Conservation (phyloP, 2,329 filamentous ascomycete species). For the Coniochaeta sp. region DNA sequence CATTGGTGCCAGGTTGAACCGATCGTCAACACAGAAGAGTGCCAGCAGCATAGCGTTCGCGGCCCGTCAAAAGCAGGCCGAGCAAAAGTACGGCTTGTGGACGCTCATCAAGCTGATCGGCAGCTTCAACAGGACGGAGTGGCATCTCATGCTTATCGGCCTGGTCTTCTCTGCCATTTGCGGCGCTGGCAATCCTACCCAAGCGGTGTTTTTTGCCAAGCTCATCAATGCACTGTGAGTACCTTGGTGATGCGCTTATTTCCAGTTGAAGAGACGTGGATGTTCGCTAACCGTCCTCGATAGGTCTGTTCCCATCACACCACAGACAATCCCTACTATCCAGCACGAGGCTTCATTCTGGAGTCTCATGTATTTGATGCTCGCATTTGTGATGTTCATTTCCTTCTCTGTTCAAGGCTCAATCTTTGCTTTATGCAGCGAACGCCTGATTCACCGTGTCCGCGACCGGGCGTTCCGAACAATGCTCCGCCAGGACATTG, state of each 20-base stretch:
- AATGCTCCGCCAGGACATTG: constrained; percentile 87
- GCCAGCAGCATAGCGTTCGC: constrained; percentile 65
- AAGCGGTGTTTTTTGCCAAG: constrained; percentile 80
- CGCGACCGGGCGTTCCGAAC: constrained; percentile 76
- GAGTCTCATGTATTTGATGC: constrained; percentile 81
- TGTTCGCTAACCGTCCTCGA: constrained; percentile 3
- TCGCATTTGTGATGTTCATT: constrained; percentile 67
- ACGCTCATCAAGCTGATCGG: constrained; percentile 72
- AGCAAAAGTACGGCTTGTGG: constrained; percentile 60
- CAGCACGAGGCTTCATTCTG: constrained; percentile 74
- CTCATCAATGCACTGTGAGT: constrained; percentile 65
- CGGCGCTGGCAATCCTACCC: constrained; percentile 60
- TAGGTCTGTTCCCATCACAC: constrained; percentile 22
- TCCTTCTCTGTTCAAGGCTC: constrained; percentile 62
- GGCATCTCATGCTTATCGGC: constrained; percentile 63
- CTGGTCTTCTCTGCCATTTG: constrained; percentile 68
- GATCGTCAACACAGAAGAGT: constrained; percentile 47
- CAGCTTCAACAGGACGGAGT: constrained; percentile 71
- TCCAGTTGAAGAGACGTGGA: not conserved
- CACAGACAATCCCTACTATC: constrained; percentile 44
- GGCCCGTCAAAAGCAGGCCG: constrained; percentile 32
- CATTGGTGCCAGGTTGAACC: constrained; percentile 48
- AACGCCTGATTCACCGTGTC: constrained; percentile 74
- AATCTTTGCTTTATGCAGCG: constrained; percentile 78
- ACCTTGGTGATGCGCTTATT: not conserved